Percentiles rank a stretch among this genome's conserved stretches.
phyloP scores from a whole-genome alignment of 2,329 filamentous ascomycete genomes.

The Phialophora chinensis region DNA sequence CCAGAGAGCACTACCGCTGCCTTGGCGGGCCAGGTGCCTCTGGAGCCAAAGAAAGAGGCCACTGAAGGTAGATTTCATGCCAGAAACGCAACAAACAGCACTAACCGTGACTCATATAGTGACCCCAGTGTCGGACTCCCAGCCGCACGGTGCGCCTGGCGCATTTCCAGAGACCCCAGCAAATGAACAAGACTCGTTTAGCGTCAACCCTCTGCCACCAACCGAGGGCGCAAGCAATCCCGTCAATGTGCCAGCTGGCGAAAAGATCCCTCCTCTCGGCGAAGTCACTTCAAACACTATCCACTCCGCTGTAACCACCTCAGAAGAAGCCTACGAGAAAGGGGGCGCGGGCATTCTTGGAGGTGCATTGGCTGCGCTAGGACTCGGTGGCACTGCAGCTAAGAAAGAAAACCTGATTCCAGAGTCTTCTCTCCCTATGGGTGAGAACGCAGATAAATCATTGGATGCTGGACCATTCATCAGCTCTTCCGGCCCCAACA shows the following conservation, averaged over 20 bases:
- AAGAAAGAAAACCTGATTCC: conserved; percentile 72
- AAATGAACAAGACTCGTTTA: conserved; percentile 36
- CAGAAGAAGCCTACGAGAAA: conserved; percentile 86
- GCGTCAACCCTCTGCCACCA: conserved; percentile 65
- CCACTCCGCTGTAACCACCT: conserved; percentile 67
- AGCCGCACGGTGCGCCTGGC: conserved; percentile 57
- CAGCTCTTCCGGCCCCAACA: conserved; percentile 57
- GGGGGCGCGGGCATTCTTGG: conserved; percentile 59
- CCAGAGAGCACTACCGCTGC: conserved; percentile 74
- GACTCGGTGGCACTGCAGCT: conserved; percentile 57
- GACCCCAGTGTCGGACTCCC: conserved; percentile 17
- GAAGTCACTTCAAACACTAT: conserved; percentile 73
- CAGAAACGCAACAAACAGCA: conserved; percentile 51
- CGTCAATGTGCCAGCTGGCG: conserved; percentile 76
- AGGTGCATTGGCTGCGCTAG: conserved; percentile 50
- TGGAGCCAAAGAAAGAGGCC: conserved; percentile 41
- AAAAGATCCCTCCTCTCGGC: conserved; percentile 71
- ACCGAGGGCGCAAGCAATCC: conserved; percentile 73
- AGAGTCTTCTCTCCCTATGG: conserved; percentile 80
- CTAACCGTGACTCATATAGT: conserved; percentile 56
- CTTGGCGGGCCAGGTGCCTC: conserved; percentile 46
- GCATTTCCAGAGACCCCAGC: conserved; percentile 74
- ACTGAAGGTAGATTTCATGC: conserved; percentile 35
- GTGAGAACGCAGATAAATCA: conserved; percentile 48
- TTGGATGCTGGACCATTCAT: conserved; percentile 60